These are phyloP conservation scores for Agrocybe chaxingu DNA, from an alignment of 768 basidiomycete species.

Conservation along the genomic window DNA sequence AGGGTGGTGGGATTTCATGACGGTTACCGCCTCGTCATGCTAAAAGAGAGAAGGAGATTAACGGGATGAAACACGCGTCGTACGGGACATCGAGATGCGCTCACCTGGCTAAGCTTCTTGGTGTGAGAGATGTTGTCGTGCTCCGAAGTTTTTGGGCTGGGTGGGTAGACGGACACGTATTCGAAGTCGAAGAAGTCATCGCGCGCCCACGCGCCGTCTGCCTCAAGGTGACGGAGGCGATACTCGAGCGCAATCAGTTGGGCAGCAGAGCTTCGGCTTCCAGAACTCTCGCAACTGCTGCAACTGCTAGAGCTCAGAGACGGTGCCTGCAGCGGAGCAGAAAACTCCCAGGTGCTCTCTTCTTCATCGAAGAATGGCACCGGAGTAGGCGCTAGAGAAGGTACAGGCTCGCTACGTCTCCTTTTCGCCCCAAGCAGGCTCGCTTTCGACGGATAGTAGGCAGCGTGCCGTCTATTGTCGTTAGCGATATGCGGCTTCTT, in stretches of 20 bases:
- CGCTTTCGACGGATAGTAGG: conserved; percentile 28
- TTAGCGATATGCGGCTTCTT: background rate
- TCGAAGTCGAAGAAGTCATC: conserved; percentile 19
- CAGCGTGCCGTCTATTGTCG: conserved; percentile 29
- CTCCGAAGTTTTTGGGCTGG: no score
- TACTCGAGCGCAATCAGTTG: conserved; percentile 35
- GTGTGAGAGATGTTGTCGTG: no score
- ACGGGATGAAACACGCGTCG: background rate
- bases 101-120: no score
- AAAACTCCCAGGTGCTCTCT: conserved; percentile 35
- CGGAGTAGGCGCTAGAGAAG: no score
- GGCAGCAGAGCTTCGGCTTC: conserved; percentile 31
- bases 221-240: conserved; percentile 24
- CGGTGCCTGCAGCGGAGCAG: conserved; percentile 22
- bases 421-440: conserved; percentile 16
- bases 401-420: conserved; percentile 2
- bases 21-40: conserved; percentile 32
- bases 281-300: conserved; percentile 9
- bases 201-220: no score
- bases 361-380: conserved; percentile 16
- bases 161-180: conserved; percentile 3
- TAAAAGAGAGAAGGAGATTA: conserved; percentile 22
- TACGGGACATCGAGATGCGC: conserved; percentile 1
- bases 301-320: conserved; percentile 21
- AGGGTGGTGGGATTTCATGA: background rate